Evolutionary conservation across 1,284 basidiomycete species (phyloP).

Genomic region (Ustilago nuda): DNA sequence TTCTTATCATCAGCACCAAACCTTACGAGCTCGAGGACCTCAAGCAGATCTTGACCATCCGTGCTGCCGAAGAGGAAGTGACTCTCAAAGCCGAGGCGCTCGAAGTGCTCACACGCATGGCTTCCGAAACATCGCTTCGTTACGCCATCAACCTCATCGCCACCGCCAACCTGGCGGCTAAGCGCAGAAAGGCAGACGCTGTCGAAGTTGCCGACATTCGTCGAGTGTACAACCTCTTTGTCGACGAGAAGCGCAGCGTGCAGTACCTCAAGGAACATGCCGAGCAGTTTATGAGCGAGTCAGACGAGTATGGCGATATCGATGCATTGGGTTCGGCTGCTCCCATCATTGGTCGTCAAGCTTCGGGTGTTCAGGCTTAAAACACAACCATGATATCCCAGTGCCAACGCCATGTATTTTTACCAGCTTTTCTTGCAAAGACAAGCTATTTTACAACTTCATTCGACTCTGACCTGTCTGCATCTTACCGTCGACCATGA

Average conservation of each 20-base stretch:
- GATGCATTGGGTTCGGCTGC: conserved; percentile 36
- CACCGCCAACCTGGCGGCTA: conserved; percentile 84
- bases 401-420: conserved; percentile 29
- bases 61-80: conserved; percentile 96
- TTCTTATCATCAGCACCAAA: conserved; percentile 93
- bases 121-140: conserved; percentile 78
- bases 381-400: background rate
- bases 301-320: conserved; percentile 52
- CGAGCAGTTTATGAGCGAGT: conserved; percentile 74
- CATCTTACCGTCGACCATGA: background rate
- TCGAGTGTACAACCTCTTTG: conserved; percentile 81
- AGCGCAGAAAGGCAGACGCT: conserved; percentile 78
- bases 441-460: background rate
- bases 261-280: conserved; percentile 87
- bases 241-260: conserved; percentile 94
- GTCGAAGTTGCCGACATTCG: conserved; percentile 87
- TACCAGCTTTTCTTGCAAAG: conserved; percentile 14
- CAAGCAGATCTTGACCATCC: conserved; percentile 90
- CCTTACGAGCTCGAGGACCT: conserved; percentile 88
- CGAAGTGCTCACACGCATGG: conserved; percentile 84
- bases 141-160: conserved; percentile 94
- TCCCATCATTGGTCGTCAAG: conserved; percentile 41
- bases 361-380: conserved; percentile 22
- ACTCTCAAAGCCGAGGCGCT: conserved; percentile 81
- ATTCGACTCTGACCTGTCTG: background rate